phyloP scores from a whole-genome alignment of 2,329 filamentous ascomycete genomes.

The Colletotrichum endophyticum region DNA sequence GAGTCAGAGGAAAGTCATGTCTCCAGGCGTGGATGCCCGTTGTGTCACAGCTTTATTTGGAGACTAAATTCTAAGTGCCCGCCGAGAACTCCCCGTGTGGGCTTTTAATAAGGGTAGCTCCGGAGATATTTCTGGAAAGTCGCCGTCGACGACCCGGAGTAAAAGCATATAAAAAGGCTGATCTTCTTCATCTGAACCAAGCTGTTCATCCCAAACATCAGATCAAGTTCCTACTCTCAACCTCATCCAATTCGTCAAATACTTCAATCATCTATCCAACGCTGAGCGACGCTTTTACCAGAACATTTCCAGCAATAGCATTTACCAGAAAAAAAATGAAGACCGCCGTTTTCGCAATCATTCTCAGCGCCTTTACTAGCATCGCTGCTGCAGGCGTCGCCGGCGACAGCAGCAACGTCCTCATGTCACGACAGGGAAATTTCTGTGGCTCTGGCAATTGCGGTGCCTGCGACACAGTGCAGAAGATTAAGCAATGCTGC shows the following conservation, averaged over 20 bases:
- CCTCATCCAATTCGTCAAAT: rapidly evolving
- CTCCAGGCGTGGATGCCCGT: neutral
- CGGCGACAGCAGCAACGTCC: neutral
- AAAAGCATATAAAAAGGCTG: rapidly evolving
- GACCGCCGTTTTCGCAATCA: rapidly evolving
- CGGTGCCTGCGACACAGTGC: neutral
- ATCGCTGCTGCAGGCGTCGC: neutral
- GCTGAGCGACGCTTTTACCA: rapidly evolving
- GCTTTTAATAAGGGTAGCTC: neutral
- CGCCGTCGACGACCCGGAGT: rapidly evolving
- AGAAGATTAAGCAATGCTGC: neutral
- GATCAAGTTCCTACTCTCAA: neutral
- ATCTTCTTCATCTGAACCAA: neutral
- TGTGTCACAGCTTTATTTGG: neutral
- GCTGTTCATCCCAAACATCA: neutral
- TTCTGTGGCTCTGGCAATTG: neutral
- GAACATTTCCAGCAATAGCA: neutral
- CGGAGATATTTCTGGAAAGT: neutral
- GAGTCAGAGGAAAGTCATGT: rapidly evolving
- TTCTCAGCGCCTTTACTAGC: neutral
- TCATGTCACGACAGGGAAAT: neutral
- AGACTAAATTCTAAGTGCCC: neutral
- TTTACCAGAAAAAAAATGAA: neutral
- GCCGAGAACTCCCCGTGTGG: neutral
- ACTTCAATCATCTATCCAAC: rapidly evolving